Evolutionary conservation across 192 early-diverging fungal genomes (phyloP).

Genomic region (Kickxella alabastrina): DNA sequence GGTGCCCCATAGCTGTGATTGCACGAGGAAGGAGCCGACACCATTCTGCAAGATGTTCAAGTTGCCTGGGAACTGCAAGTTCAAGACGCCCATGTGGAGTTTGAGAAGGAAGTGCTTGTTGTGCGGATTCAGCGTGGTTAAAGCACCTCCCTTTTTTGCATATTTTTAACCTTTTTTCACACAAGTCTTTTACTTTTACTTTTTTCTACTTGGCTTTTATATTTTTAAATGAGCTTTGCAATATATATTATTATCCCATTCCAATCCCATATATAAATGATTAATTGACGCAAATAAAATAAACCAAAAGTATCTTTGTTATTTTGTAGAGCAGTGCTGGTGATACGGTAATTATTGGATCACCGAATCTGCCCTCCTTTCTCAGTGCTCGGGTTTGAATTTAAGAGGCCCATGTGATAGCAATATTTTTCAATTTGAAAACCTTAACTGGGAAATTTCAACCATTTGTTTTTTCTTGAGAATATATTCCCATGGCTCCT

Average conservation of each 20-base stretch:
- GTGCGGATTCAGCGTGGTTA: conserved; percentile 43
- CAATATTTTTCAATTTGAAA: no score
- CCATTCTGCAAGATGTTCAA: conserved; percentile 42
- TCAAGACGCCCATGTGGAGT: conserved; percentile 40
- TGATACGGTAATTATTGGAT: no score
- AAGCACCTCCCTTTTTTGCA: neutral
- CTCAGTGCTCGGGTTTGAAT: no score
- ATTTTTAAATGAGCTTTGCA: neutral
- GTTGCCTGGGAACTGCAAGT: conserved; percentile 39
- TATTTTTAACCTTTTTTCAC: conserved; percentile 1
- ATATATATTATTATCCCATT: neutral
- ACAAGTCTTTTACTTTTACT: conserved; percentile 1
- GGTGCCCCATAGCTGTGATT: conserved; percentile 49
- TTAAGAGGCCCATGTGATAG: no score
- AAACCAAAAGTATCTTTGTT: no score
- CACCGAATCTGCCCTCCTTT: no score
- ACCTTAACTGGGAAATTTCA: no score
- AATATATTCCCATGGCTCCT: no score
- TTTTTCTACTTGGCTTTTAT: neutral
- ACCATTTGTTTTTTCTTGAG: no score
- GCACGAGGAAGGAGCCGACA: conserved; percentile 44
- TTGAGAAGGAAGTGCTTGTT: conserved; percentile 50
- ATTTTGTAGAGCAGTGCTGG: no score
- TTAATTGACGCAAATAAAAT: no score
- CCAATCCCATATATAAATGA: neutral